Base-by-base conservation (phyloP, 2,329 filamentous ascomycete genomes). In the Cytospora paraplurivora region DNA sequence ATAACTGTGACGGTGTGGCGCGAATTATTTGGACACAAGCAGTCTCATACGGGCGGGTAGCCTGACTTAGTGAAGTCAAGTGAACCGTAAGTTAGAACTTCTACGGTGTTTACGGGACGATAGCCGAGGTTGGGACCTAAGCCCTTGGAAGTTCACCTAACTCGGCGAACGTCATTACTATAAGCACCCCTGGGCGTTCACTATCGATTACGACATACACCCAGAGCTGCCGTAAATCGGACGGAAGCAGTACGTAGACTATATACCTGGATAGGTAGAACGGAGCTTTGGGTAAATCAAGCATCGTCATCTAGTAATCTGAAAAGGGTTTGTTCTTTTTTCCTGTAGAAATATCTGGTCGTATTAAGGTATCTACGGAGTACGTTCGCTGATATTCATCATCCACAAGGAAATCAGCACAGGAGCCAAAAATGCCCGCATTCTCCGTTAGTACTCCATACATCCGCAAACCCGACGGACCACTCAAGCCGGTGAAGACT, bases 371-470 rank as follows among this genome's bases (percentile, higher is more conserved):
- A 27, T 27, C 27, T 37, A 37, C 12, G 7, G 35, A 37, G 1
- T 37, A 47, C 11, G 1, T 47, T 19, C 17, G 2, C n/a, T 12
- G 15, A 10, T 47, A 37, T 21, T 11, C n/a, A 7, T 19, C 17
- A 7, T n/a, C 17, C 27, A 27, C 27, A 27, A 4, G 4, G 27
- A 27, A 3, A 2, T 27, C 27, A 27, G 5, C 1, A 47, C 44
- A 53, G 12, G 10, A 35, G 3, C 13, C 33, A 65, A 32, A 32
- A 55, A 69, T 69, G 68, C 41, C 68, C 33, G 32, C 68, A 17
- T 72, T 73, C 57, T 69, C 69, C n/a, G 69, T 70, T n/a, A 52
- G 57, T 56, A 32, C 8, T 7, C 35, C 55, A 3, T 8, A 27
- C 32, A 6, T 19, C 32, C 6, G 15, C 7, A 33, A 41, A 1